Evolutionary conservation across 441 rosid genomes (phyloP), one percentile per base, ranked within the genome.

Genomic region (Brassica hybrid): DNA sequence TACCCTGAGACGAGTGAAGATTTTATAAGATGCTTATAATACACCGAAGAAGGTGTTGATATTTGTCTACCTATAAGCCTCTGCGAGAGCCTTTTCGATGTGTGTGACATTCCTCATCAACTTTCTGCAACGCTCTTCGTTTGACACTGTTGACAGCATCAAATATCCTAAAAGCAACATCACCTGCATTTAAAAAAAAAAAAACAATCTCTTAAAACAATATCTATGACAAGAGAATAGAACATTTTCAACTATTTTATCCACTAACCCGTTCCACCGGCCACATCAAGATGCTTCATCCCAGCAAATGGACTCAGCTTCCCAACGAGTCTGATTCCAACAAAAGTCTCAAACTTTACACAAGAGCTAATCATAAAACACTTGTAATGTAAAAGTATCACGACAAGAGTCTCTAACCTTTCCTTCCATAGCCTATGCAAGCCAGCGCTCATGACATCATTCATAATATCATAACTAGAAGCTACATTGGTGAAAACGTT

Each of bases 201-300:
- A 77, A 64, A 70, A 58, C 73, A 80, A 64, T 9, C 6, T 0
- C 43, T 73, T n/a, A n/a, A 25, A 45, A 12, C 57, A 72, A 50
- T 1, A 52, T 48, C 2, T 48, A 36, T 19, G 65, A 64, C 32
- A 52, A 3, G 41, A 13, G 19, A 18, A 4, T 1, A 36, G 0
- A 19, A 65, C 43, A 70, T 17, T 41, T 63, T 65, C 18, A 16
- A 57, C 21, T 19, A 21, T 25, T 62, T 19, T 0, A 36, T 17
- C 11, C 2, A 38, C 70, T 73, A 64, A 90, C 98, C 99, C 72
- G 98, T 95, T 70, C 99, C 99, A 21, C 99, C 98, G 10, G 99
- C 99, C 76, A 95, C 98, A 82, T 95, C 99, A 84, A 93, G 94
- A 85, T 95, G 98, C 85, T 91, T 93, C 91, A 93, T 93, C 85